Percentiles rank a stretch among this genome's conserved stretches.
Evolutionary conservation across 139 green algal genomes (phyloP).

Genomic region (Volvox reticuliferus): DNA sequence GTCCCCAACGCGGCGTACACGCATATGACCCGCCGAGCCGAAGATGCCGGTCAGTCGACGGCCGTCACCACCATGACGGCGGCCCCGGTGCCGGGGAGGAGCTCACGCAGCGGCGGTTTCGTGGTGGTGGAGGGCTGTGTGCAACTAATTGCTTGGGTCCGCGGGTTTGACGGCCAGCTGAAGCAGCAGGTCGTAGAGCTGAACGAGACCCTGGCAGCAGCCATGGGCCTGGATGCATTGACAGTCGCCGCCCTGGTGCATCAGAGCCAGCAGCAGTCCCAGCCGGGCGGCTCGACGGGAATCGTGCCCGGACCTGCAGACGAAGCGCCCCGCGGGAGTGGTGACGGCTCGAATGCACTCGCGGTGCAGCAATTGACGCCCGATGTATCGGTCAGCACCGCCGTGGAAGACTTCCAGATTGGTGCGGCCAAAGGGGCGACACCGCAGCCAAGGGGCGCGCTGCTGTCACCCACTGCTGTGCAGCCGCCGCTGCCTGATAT

Average conservation of each 20-base stretch:
- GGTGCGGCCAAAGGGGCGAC: neutral
- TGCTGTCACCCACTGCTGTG: neutral
- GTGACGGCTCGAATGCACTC: neutral
- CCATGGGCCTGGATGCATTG: slow-evolving; percentile 16
- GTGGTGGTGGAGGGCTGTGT: slow-evolving; percentile 46
- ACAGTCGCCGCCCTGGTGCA: neutral
- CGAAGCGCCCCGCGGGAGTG: neutral
- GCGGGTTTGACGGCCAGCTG: neutral
- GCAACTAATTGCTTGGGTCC: slow-evolving; percentile 47
- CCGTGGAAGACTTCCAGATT: neutral
- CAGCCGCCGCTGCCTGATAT: neutral
- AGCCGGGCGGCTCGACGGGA: neutral
- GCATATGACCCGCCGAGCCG: neutral
- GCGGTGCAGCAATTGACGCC: neutral
- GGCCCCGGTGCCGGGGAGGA: neutral
- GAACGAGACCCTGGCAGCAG: slow-evolving; percentile 18
- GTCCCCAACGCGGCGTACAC: neutral
- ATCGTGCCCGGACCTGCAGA: neutral
- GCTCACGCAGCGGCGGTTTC: neutral
- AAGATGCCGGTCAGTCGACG: neutral
- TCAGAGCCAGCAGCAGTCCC: neutral
- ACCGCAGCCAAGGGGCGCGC: too few relatives aligned
- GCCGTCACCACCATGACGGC: neutral
- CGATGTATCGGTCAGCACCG: neutral
- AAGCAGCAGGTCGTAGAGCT: slow-evolving; percentile 32